Conservation (phyloP, 1,284 basidiomycete species). For the Melampsora americana region DNA sequence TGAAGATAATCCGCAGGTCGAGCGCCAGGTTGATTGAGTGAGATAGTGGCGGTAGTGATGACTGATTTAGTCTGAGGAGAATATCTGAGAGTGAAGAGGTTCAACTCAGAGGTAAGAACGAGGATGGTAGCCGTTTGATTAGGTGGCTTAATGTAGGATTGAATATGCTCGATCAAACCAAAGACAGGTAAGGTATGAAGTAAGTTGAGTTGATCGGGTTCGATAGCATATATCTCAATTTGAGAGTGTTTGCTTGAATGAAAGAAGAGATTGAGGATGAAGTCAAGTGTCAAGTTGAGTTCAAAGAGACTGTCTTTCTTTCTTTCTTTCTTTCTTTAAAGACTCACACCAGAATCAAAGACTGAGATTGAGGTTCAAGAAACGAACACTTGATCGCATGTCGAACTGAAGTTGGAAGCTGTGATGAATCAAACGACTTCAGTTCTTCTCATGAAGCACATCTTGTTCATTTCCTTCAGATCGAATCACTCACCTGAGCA, state of each 20-base stretch:
- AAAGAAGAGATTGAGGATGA: not conserved
- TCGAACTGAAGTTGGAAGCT: constrained; percentile 31
- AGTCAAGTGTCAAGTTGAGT: not conserved
- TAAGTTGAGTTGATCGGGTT: constrained; percentile 14
- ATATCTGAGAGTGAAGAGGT: constrained; percentile 29
- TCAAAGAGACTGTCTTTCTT: not conserved
- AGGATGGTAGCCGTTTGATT: constrained; percentile 29
- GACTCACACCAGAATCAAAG: constrained; percentile 11
- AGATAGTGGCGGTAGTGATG: constrained; percentile 25
- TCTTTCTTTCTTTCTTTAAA: not conserved
- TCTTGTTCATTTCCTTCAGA: not conserved
- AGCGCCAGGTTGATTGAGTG: constrained; percentile 20
- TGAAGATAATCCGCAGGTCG: constrained; percentile 35
- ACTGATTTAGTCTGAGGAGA: constrained; percentile 13
- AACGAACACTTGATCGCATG: constrained; percentile 31
- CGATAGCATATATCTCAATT: constrained; percentile 23
- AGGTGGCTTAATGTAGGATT: constrained; percentile 24
- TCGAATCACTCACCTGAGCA: not conserved
- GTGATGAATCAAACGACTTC: no score
- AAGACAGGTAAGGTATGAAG: constrained; percentile 9
- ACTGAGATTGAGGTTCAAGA: not conserved
- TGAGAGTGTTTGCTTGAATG: constrained; percentile 9
- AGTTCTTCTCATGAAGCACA: no score
- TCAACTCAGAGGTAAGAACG: constrained; percentile 27
- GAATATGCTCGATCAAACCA: constrained; percentile 31